phyloP scores from a whole-genome alignment of 2,329 filamentous ascomycete species.

The Dactylellina parvicollis region DNA sequence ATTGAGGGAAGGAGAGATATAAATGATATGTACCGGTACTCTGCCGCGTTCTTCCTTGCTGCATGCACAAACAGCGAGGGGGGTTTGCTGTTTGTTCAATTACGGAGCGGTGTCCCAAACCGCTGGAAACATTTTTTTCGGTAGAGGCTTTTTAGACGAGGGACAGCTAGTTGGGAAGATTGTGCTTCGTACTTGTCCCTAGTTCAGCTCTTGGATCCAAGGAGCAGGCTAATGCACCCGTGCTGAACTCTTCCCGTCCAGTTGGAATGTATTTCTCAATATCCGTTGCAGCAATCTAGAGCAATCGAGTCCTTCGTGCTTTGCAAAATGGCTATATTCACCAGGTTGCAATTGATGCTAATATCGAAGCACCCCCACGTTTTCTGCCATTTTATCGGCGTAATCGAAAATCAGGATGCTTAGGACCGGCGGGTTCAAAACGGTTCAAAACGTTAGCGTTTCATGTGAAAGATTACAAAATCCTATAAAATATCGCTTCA shows the following conservation, averaged over 20 bases:
- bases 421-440: constrained; percentile 14
- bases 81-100: background rate
- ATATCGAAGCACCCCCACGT: constrained; percentile 16
- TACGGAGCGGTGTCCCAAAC: constrained; percentile 29
- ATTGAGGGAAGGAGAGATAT: background rate
- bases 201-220: background rate
- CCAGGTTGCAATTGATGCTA: constrained; percentile 6
- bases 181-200: background rate
- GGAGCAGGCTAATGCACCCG: constrained; percentile 9
- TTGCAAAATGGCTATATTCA: constrained; percentile 14
- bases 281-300: constrained; percentile 18
- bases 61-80: constrained; percentile 5
- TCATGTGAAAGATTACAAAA: constrained; percentile 9
- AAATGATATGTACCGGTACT: constrained; percentile 41
- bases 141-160: constrained; percentile 47
- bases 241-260: constrained; percentile 12
- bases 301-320: background rate
- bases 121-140: constrained; percentile 43
- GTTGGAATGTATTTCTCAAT: constrained; percentile 28
- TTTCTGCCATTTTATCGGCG: constrained; percentile 1
- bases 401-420: constrained; percentile 32
- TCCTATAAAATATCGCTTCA: constrained; percentile 8
- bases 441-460: constrained; percentile 36
- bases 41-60: background rate
- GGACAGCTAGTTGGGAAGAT: background rate